A percentile compares a stretch with the other conserved stretches of the same genome.
Conservation (phyloP, 345 rosid species). For the Rhizophora mangle region DNA sequence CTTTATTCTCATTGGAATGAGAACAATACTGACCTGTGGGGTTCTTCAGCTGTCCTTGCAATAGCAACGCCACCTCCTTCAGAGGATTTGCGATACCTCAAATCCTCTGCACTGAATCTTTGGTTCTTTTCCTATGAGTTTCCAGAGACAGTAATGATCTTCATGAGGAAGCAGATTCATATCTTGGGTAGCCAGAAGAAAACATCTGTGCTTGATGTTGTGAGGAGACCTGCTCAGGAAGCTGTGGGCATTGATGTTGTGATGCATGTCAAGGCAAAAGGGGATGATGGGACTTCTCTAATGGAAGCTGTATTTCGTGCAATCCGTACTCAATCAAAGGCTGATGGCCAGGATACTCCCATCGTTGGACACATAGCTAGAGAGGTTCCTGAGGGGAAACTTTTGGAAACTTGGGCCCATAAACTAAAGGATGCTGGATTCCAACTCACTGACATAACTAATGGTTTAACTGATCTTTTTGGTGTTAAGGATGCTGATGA, state of each 20-base stretch:
- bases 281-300: conserved; percentile 54
- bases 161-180: conserved; percentile 66
- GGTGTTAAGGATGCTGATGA: conserved; percentile 69
- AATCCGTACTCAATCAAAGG: conserved; percentile 39
- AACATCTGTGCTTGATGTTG: conserved; percentile 66
- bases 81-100: conserved; percentile 76
- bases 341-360: conserved; percentile 39
- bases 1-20: conserved; percentile 67
- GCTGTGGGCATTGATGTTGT: conserved; percentile 56
- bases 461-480: conserved; percentile 73
- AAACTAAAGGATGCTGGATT: conserved; percentile 49
- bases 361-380: conserved; percentile 65
- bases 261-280: conserved; percentile 62
- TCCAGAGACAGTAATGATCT: conserved; percentile 92
- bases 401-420: conserved; percentile 73
- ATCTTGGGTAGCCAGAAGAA: conserved; percentile 79
- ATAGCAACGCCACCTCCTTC: conserved; percentile 83
- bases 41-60: conserved; percentile 57
- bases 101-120: conserved; percentile 80
- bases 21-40: conserved; percentile 60
- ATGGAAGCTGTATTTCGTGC: conserved; percentile 69
- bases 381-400: conserved; percentile 76
- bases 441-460: conserved; percentile 59
- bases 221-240: conserved; percentile 55
- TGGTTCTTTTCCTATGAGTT: conserved; percentile 96